Conservation (phyloP, 441 rosid species). For the Oxalis stricta region DNA sequence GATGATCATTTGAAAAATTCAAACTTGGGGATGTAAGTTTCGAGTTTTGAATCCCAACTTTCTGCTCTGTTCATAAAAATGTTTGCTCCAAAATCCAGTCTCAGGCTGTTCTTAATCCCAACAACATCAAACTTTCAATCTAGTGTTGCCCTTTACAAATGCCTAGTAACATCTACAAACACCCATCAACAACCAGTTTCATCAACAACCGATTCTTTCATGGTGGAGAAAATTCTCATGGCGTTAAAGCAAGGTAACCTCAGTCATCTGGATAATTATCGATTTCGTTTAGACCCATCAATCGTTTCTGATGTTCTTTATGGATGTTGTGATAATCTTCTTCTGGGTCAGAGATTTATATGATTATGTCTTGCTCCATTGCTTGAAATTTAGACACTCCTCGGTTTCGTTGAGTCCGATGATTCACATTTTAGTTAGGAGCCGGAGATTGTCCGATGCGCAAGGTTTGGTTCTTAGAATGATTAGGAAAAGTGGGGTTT, state of each 20-base stretch:
- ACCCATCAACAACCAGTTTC: slow-evolving; percentile 11
- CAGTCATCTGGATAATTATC: slow-evolving; percentile 18
- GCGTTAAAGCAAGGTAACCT: slow-evolving; percentile 37
- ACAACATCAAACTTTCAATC: no score
- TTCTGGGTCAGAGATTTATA: slow-evolving; percentile 34
- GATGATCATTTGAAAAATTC: no score
- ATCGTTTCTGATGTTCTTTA: slow-evolving; percentile 39
- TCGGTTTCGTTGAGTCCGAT: slow-evolving; percentile 48
- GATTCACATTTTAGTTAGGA: slow-evolving; percentile 44
- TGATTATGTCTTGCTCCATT: slow-evolving; percentile 17
- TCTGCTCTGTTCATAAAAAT: no score
- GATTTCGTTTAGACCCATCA: slow-evolving; percentile 30
- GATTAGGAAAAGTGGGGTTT: slow-evolving; percentile 65
- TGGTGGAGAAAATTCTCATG: slow-evolving; percentile 47
- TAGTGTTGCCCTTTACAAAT: no score
- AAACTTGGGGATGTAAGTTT: no score
- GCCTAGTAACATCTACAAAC: slow-evolving; percentile 8
- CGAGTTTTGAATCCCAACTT: no score
- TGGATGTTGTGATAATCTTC: slow-evolving; percentile 37
- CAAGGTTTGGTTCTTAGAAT: slow-evolving; percentile 63
- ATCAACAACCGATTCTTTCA: slow-evolving; percentile 26
- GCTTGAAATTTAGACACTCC: slow-evolving; percentile 41
- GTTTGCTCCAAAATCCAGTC: no score
- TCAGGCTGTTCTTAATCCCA: no score
- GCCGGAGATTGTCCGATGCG: slow-evolving; percentile 58